Evolutionary conservation across 495 filamentous ascomycete species (phyloP).

Genomic region (Xylaria cubensis): DNA sequence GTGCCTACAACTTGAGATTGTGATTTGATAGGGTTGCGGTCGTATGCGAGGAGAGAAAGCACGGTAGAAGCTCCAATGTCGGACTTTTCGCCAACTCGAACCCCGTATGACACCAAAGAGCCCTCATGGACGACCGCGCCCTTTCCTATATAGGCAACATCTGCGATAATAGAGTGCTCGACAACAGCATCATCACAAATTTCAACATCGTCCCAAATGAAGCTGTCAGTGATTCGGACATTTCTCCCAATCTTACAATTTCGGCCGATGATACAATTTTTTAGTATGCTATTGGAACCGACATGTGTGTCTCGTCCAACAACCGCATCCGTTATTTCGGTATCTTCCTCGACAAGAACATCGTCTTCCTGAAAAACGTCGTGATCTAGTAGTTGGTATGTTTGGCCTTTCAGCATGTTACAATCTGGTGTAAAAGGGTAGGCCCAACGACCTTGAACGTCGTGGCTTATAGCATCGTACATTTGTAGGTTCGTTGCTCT

Average conservation of each 20-base stretch:
- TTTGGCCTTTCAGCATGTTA: slow-evolving; percentile 78
- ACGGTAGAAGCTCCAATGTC: slow-evolving; percentile 39
- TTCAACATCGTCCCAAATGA: slow-evolving; percentile 86
- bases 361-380: slow-evolving; percentile 75
- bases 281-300: slow-evolving; percentile 71
- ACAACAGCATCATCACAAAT: slow-evolving; percentile 78
- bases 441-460: slow-evolving; percentile 88
- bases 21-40: slow-evolving; percentile 50
- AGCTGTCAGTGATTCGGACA: slow-evolving; percentile 77
- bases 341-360: slow-evolving; percentile 62
- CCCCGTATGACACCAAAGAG: slow-evolving; percentile 79
- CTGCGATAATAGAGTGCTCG: slow-evolving; percentile 76
- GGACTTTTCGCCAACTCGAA: slow-evolving; percentile 67
- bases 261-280: slow-evolving; percentile 78
- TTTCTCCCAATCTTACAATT: slow-evolving; percentile 85
- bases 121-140: slow-evolving; percentile 71
- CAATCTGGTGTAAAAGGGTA: slow-evolving; percentile 92
- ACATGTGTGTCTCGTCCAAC: slow-evolving; percentile 79
- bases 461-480: slow-evolving; percentile 89
- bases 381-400: slow-evolving; percentile 74
- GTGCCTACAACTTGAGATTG: slow-evolving; percentile 65
- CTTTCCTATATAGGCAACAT: slow-evolving; percentile 71
- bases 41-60: slow-evolving; percentile 47
- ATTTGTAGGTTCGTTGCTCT: slow-evolving; percentile 83
- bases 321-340: slow-evolving; percentile 63